Evolutionary conservation across 352 stramenopile species (phyloP).

Genomic region (Pythium scleroteichum): DNA sequence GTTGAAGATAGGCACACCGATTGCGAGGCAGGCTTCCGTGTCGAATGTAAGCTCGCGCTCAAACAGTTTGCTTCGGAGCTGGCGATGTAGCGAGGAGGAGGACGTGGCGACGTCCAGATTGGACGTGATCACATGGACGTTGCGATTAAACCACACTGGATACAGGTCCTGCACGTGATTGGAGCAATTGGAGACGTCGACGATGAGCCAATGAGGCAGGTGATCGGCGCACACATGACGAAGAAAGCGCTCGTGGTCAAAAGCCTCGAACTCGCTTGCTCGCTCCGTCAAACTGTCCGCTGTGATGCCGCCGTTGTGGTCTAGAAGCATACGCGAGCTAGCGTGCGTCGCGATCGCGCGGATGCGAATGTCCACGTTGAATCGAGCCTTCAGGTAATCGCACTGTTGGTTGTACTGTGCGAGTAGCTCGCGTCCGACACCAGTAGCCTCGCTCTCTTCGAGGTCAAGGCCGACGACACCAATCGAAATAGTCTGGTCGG

Average conservation of each 20-base stretch:
- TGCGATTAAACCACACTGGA: conserved; percentile 85
- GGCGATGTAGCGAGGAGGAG: conserved; percentile 66
- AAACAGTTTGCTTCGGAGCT: conserved; percentile 70
- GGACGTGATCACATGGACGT: conserved; percentile 92
- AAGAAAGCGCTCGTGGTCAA: conserved; percentile 72
- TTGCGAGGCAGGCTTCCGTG: conserved; percentile 73
- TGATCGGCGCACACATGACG: conserved; percentile 85
- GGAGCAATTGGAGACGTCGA: conserved; percentile 92
- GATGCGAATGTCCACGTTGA: conserved; percentile 85
- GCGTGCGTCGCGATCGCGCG: conserved; percentile 73
- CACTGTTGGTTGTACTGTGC: conserved; percentile 84
- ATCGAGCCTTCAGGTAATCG: conserved; percentile 78
- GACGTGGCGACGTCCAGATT: conserved; percentile 91
- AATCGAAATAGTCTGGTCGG: conserved; percentile 91
- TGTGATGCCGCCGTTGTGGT: conserved; percentile 59
- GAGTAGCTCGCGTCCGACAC: conserved; percentile 87
- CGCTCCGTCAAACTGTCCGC: conserved; percentile 36
- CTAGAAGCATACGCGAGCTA: conserved; percentile 62
- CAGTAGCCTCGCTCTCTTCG: conserved; percentile 36
- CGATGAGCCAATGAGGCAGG: conserved; percentile 91
- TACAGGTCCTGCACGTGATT: conserved; percentile 85
- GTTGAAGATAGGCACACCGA: conserved; percentile 91
- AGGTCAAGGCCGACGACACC: conserved; percentile 89
- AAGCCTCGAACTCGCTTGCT: conserved; percentile 32
- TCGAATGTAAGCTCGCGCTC: conserved; percentile 90